Conservation (phyloP, 306 rosid species). For the Lablab purpureus region DNA sequence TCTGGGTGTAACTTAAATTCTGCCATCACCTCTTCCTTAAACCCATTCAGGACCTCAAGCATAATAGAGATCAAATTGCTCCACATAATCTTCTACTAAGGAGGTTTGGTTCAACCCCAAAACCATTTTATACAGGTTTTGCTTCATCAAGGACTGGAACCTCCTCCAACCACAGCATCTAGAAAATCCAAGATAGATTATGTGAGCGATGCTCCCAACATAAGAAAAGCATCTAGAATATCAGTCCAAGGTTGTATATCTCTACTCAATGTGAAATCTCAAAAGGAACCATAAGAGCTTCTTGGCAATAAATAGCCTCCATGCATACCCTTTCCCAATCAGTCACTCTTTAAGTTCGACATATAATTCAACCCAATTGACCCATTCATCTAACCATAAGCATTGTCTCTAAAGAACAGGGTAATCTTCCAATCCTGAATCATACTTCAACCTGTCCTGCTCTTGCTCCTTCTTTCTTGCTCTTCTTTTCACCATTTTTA, state of each 20-base stretch:
- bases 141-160: no score
- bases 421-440: neutral
- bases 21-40: neutral
- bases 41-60: neutral
- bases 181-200: no score
- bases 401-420: neutral
- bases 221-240: neutral
- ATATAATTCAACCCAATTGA: neutral
- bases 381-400: neutral
- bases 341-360: neutral
- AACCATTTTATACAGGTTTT: no score
- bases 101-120: neutral
- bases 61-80: neutral
- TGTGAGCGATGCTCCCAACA: no score
- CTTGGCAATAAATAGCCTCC: neutral
- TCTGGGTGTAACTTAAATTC: neutral
- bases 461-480: neutral
- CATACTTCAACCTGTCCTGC: neutral
- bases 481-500: neutral
- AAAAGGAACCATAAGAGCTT: neutral
- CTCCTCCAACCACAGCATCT: no score
- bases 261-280: neutral
- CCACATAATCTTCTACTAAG: neutral
- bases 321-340: neutral
- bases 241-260: neutral